Evolutionary conservation across 1,284 basidiomycete species (phyloP).

Genomic region (Kalmanozyma brasiliensis): DNA sequence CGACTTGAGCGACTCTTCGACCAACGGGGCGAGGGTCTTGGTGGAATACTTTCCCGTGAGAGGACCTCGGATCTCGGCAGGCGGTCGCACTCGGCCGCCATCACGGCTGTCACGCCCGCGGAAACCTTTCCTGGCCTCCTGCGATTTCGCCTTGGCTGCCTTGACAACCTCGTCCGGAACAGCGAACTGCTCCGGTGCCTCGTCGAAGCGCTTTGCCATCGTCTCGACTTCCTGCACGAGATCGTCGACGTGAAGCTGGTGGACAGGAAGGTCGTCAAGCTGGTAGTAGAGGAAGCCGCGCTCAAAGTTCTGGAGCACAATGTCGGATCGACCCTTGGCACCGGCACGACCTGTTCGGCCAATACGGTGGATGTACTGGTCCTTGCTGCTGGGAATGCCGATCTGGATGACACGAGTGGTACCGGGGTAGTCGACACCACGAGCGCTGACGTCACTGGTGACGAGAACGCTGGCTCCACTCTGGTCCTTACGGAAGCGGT

Average conservation of each 20-base stretch:
- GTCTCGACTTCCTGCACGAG: conserved; percentile 72
- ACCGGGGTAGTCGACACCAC: conserved; percentile 73
- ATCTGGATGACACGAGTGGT: conserved; percentile 94
- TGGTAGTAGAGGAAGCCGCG: conserved; percentile 76
- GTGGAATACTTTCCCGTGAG: conserved; percentile 36
- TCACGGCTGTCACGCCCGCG: conserved; percentile 1
- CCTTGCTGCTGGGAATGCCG: conserved; percentile 78
- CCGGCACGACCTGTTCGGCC: conserved; percentile 87
- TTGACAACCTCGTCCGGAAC: conserved; percentile 18
- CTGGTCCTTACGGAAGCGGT: conserved; percentile 76
- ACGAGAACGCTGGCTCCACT: conserved; percentile 70
- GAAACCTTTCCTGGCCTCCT: conserved; percentile 8
- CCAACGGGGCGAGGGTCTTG: conserved; percentile 13
- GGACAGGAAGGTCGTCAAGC: conserved; percentile 79
- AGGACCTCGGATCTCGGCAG: conserved; percentile 25
- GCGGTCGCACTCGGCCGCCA: conserved; percentile 6
- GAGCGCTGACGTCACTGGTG: conserved; percentile 70
- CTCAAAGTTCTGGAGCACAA: conserved; percentile 88
- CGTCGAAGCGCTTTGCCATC: conserved; percentile 73
- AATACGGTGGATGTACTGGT: conserved; percentile 91
- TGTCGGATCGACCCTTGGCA: conserved; percentile 80
- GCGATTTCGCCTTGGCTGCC: conserved; percentile 9
- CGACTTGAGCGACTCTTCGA: conserved; percentile 16
- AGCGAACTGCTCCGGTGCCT: conserved; percentile 67
- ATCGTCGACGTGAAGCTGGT: conserved; percentile 73